Base-by-base conservation (phyloP, 768 basidiomycete genomes). In the Cubamyces lactineus region DNA sequence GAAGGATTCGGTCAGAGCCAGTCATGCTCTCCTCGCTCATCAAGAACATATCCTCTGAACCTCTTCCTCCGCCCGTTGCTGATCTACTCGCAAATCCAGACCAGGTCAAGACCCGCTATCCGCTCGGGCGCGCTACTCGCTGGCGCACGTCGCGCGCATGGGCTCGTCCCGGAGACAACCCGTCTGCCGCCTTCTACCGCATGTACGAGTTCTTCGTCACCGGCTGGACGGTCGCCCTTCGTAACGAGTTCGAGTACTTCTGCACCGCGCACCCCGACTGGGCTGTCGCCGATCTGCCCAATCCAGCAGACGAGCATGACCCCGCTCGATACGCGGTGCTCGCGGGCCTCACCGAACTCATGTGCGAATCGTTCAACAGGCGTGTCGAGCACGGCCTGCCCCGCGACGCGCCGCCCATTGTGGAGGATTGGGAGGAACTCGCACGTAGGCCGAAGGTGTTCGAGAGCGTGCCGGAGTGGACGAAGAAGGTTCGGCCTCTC, bases 321-420 rank as follows among this genome's bases (percentile, higher is more conserved):
- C 53, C 53, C 11, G 41, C 28, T 42, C 53, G 53, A 26, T 43
- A 43, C 15, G 53, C 53, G 41, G 28, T 39, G 17, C 53, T 55
- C 24, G 53, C 53, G 24, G 53, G 26, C 23, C 38, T 55, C 1
- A 55, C 53, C 7, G 16, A 46, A 11, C 38, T 45, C 42, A 7
- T 46, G 40, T 55, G 53, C 26, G 53, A 26, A 2, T 21, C 53
- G 19, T 55, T 55, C 53, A 55, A 45, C 26, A 24, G 41, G 8
- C 53, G 70, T 19, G 72, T 76, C 58, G 70, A 67, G 57, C 42
- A 60, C 43, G 75, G 75, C 24, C 65, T 76, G 8, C 75, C 72
- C 9, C 64, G 74, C 30, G 73, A 76, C 53, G 72, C 73, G 12
- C 75, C 76, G 41, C 67, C 72, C 3, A 72, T 77, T 48, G 66